Evolutionary conservation across 2,329 filamentous ascomycete genomes (phyloP).

Genomic region (Alternaria sp.): DNA sequence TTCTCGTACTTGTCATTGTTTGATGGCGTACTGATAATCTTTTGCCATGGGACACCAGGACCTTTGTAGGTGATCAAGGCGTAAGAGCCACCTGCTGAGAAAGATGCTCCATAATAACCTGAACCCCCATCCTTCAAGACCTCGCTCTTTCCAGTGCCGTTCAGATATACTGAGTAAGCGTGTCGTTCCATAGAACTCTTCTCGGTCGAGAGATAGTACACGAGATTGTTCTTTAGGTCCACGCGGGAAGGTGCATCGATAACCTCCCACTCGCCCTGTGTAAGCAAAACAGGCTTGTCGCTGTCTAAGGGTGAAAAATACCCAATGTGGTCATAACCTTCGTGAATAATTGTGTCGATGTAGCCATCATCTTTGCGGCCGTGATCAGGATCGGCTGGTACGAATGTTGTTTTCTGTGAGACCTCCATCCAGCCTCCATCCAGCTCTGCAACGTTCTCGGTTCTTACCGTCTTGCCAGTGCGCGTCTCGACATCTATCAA

Average conservation of each 20-base stretch:
- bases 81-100: slow-evolving; percentile 83
- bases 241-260: slow-evolving; percentile 83
- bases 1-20: slow-evolving; percentile 71
- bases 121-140: slow-evolving; percentile 77
- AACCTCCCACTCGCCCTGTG: slow-evolving; percentile 91
- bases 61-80: slow-evolving; percentile 85
- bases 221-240: slow-evolving; percentile 82
- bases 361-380: slow-evolving; percentile 86
- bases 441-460: slow-evolving; percentile 79
- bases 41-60: slow-evolving; percentile 88
- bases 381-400: slow-evolving; percentile 81
- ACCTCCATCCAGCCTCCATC: slow-evolving; percentile 99
- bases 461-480: slow-evolving; percentile 79
- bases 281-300: slow-evolving; percentile 82
- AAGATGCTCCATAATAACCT: slow-evolving; percentile 82
- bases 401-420: slow-evolving; percentile 81
- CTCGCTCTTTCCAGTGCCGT: slow-evolving; percentile 75
- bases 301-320: slow-evolving; percentile 92
- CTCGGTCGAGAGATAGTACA: slow-evolving; percentile 90
- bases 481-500: slow-evolving; percentile 80
- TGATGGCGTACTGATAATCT: slow-evolving; percentile 82
- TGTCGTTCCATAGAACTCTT: slow-evolving; percentile 90
- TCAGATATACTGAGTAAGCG: slow-evolving; percentile 86
- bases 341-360: slow-evolving; percentile 85
- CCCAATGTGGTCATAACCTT: slow-evolving; percentile 88